Evolutionary conservation across 208 protist species (phyloP).

Genomic region (Pavlovales sp.): DNA sequence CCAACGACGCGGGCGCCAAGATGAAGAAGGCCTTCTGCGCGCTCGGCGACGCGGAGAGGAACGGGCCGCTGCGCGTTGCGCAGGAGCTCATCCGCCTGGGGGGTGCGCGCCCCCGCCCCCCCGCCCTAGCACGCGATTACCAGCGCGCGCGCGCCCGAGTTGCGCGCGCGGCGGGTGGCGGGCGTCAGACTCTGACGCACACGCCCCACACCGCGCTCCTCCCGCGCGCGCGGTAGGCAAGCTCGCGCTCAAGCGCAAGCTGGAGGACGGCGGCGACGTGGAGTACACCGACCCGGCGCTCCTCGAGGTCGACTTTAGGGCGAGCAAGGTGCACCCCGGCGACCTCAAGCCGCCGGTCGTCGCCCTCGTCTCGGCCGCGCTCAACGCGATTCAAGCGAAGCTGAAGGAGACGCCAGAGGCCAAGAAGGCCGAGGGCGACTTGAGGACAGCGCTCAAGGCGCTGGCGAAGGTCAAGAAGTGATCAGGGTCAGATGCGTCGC

Average conservation of each 20-base stretch:
- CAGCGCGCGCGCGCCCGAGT: too few species aligned
- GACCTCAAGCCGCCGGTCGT: conserved; percentile 32
- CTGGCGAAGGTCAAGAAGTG: not conserved
- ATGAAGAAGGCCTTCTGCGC: conserved; percentile 38
- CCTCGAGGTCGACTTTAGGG: not conserved
- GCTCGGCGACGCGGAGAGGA: not conserved
- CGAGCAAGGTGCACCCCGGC: not conserved
- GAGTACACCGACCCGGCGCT: not conserved
- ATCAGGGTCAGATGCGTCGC: too few species aligned
- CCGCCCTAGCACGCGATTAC: too few species aligned
- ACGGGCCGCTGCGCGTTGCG: not conserved
- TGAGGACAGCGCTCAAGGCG: not conserved
- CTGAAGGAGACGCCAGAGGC: not conserved
- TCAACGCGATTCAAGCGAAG: not conserved
- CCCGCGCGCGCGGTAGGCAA: too few species aligned
- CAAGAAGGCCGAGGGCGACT: not conserved
- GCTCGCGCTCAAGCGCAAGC: not conserved
- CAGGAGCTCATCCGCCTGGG: not conserved
- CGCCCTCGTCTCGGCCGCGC: not conserved
- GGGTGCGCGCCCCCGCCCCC: not conserved
- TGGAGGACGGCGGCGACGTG: conserved; percentile 19
- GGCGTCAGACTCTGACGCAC: too few species aligned
- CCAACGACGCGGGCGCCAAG: not conserved
- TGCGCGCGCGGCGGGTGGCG: too few species aligned
- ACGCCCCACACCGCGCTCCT: too few species aligned